These are phyloP conservation scores for Pisolithus orientalis DNA, from an alignment of 768 basidiomycete genomes.

Conservation along the genomic window DNA sequence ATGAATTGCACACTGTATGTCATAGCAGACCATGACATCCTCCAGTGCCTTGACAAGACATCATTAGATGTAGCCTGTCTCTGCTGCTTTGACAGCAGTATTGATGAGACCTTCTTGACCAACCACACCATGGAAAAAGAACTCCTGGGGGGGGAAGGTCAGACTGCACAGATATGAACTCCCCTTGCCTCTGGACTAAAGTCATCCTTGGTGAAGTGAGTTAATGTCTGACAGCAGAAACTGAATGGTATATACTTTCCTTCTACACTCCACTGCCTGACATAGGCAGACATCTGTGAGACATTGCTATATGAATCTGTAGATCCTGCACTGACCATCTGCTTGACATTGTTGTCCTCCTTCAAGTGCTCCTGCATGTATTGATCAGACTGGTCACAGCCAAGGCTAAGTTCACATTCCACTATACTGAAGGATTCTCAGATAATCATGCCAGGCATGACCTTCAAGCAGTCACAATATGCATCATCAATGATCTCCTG, in stretches of 20 bases:
- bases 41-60: slow-evolving; percentile 97
- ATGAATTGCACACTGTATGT: slow-evolving; percentile 94
- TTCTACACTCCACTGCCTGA: slow-evolving; percentile 97
- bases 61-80: slow-evolving; percentile 98
- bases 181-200: slow-evolving; percentile 97
- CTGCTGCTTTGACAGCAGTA: slow-evolving; percentile 98
- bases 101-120: slow-evolving; percentile 98
- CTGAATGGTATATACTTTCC: slow-evolving; percentile 98
- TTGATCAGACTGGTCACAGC: slow-evolving; percentile 93
- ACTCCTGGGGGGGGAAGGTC: slow-evolving; percentile 89
- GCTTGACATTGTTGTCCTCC: slow-evolving; percentile 99
- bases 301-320: slow-evolving; percentile 99
- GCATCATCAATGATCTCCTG: slow-evolving; percentile 74
- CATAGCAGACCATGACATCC: slow-evolving; percentile 96
- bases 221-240: slow-evolving; percentile 92
- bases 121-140: slow-evolving; percentile 99
- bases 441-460: slow-evolving; percentile 96
- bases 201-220: slow-evolving; percentile 98
- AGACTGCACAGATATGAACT: slow-evolving; percentile 95
- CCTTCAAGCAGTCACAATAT: slow-evolving; percentile 79
- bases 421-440: slow-evolving; percentile 95
- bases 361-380: slow-evolving; percentile 96
- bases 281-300: slow-evolving; percentile 99
- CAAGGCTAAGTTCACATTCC: slow-evolving; percentile 85
- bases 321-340: slow-evolving; percentile 99